Evolutionary conservation across 371 early-diverging fungal species (phyloP).

Genomic region (Actinomucor elegans): DNA sequence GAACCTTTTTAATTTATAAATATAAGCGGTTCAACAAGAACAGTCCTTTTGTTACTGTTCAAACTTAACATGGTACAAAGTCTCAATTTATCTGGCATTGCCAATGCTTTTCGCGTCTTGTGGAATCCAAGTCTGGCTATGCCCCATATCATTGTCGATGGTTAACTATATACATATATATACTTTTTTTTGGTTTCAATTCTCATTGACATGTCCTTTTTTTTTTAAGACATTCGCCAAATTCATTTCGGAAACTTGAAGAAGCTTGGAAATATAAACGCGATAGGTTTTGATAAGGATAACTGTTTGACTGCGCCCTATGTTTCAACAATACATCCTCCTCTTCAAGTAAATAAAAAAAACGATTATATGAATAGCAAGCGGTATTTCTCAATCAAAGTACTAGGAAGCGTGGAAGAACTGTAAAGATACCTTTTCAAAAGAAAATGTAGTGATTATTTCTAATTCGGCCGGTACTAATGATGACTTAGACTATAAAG

Average conservation of each 20-base stretch:
- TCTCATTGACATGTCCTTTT: neutral
- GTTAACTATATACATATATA: slow-evolving; percentile 15
- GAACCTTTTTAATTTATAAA: no score
- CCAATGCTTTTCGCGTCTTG: slow-evolving; percentile 56
- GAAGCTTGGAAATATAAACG: slow-evolving; percentile 55
- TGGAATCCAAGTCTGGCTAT: slow-evolving; percentile 67
- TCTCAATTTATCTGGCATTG: slow-evolving; percentile 69
- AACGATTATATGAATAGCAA: neutral
- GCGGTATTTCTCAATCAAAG: no score
- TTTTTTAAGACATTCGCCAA: slow-evolving; percentile 74
- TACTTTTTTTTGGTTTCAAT: neutral
- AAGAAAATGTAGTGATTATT: slow-evolving; percentile 70
- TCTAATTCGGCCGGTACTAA: slow-evolving; percentile 93
- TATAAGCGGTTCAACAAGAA: no score
- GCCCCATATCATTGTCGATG: slow-evolving; percentile 75
- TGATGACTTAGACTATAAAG: slow-evolving; percentile 66
- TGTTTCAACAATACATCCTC: slow-evolving; percentile 62
- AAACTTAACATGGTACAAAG: slow-evolving; percentile 73
- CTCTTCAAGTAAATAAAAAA: slow-evolving; percentile 54
- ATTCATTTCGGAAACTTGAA: slow-evolving; percentile 66
- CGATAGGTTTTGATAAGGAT: slow-evolving; percentile 91
- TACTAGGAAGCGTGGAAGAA: slow-evolving; percentile 64
- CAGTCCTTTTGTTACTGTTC: neutral
- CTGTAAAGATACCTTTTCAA: slow-evolving; percentile 65
- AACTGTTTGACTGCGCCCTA: slow-evolving; percentile 93